Conservation (phyloP, 2,329 filamentous ascomycete species). For the Fusarium temperatum region DNA sequence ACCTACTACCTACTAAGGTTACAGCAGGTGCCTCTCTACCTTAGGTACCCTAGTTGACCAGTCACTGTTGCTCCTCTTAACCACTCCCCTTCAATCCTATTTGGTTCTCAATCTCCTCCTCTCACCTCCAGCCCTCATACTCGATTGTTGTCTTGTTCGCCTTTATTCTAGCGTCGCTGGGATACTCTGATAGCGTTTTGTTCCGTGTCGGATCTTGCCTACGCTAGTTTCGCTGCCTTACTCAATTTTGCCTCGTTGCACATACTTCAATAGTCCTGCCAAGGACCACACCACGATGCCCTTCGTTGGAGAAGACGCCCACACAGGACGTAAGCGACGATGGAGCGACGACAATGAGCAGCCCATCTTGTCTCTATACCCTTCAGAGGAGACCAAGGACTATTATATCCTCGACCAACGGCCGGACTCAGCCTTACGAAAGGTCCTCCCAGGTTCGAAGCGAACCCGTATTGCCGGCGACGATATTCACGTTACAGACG, state of each 20-base stretch:
- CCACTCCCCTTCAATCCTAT: slow-evolving; percentile 11
- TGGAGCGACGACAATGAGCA: slow-evolving; percentile 43
- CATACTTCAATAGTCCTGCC: slow-evolving; percentile 18
- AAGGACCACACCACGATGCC: slow-evolving; percentile 45
- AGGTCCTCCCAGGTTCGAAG: slow-evolving; percentile 45
- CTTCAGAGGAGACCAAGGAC: slow-evolving; percentile 39
- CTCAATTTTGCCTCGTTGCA: slow-evolving; percentile 20
- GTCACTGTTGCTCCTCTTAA: slow-evolving; percentile 18
- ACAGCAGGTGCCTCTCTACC: slow-evolving; percentile 19
- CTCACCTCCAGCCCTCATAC: slow-evolving; percentile 4
- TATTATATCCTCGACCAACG: slow-evolving; percentile 42
- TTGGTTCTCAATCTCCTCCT: slow-evolving; percentile 10
- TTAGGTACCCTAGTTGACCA: slow-evolving; percentile 8
- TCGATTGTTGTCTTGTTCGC: neutral
- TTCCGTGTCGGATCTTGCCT: neutral
- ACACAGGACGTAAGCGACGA: slow-evolving; percentile 49
- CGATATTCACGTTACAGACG: slow-evolving; percentile 31
- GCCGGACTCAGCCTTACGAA: slow-evolving; percentile 41
- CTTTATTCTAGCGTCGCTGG: neutral
- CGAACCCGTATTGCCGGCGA: slow-evolving; percentile 43
- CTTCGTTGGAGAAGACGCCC: slow-evolving; percentile 46
- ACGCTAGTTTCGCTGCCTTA: neutral
- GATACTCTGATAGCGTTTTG: neutral
- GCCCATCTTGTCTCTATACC: slow-evolving; percentile 39
- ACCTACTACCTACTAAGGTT: neutral